phyloP scores from a whole-genome alignment of 371 early-diverging fungal species.

The Mortierella sp. region DNA sequence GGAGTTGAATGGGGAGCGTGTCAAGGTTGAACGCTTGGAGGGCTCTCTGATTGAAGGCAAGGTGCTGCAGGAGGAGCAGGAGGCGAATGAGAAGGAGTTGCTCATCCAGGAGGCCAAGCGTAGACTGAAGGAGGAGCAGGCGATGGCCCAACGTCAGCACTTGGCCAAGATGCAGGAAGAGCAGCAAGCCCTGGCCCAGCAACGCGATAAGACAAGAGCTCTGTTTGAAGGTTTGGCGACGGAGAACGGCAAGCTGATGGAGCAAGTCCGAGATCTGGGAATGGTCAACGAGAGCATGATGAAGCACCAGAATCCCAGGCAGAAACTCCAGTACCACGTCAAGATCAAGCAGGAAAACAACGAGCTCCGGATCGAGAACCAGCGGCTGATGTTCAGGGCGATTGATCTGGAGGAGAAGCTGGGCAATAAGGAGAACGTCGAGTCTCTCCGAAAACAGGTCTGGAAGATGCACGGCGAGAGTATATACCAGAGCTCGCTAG shows the following conservation, averaged over 20 bases:
- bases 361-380: constrained; percentile 58
- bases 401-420: constrained; percentile 54
- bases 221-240: constrained; percentile 55
- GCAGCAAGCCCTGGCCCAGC: constrained; percentile 35
- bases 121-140: constrained; percentile 47
- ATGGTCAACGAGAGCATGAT: constrained; percentile 54
- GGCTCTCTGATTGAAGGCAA: constrained; percentile 34
- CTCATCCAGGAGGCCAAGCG: constrained; percentile 32
- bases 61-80: constrained; percentile 38
- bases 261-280: constrained; percentile 53
- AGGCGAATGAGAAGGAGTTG: constrained; percentile 25
- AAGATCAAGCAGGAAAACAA: constrained; percentile 65
- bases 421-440: constrained; percentile 55
- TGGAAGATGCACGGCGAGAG: constrained; percentile 45
- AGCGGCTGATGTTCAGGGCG: constrained; percentile 53
- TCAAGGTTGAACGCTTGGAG: constrained; percentile 36
- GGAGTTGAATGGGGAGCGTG: constrained; percentile 34
- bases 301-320: constrained; percentile 61
- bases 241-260: constrained; percentile 60
- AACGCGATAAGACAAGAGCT: constrained; percentile 49
- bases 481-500: constrained; percentile 20
- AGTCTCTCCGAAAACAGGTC: constrained; percentile 50
- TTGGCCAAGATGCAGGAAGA: constrained; percentile 50
- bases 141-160: constrained; percentile 40
- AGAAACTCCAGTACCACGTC: constrained; percentile 63